These are phyloP conservation scores for Paspalum vaginatum DNA, from an alignment of 176 grass and related monocot genomes.

Conservation along the genomic window DNA sequence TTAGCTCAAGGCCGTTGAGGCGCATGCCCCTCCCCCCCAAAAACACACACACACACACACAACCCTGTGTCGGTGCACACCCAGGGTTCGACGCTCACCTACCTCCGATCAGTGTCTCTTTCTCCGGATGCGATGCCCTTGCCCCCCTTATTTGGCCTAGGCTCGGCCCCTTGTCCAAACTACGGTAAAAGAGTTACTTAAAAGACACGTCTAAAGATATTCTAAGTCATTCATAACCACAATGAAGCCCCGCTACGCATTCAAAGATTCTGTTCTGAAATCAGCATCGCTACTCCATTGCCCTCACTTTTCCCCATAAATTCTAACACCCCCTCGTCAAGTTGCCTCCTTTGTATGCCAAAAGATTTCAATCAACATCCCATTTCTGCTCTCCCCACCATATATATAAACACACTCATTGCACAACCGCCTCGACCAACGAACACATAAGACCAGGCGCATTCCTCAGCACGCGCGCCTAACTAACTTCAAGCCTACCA, in stretches of 20 bases:
- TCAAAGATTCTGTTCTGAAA: background rate
- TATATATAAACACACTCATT: background rate
- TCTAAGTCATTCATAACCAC: background rate
- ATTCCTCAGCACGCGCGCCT: background rate
- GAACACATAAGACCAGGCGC: too few species aligned
- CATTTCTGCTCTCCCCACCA: background rate
- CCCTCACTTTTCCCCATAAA: background rate
- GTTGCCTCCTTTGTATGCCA: background rate
- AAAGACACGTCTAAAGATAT: too few species aligned
- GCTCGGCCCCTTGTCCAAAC: too few species aligned
- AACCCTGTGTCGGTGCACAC: too few species aligned
- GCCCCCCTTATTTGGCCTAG: too few species aligned
- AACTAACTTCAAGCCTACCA: background rate
- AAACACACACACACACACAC: too few species aligned
- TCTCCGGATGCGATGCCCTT: too few species aligned
- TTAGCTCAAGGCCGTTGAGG: too few species aligned
- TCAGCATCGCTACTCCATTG: background rate
- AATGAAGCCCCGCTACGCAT: background rate
- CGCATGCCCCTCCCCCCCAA: too few species aligned
- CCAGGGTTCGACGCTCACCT: too few species aligned
- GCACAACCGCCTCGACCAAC: too few species aligned
- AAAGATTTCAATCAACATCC: background rate
- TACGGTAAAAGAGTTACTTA: background rate
- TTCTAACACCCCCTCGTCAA: background rate
- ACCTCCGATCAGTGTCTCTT: too few species aligned